Evolutionary conservation across 2,329 filamentous ascomycete genomes (phyloP).

Genomic region (Fusarium redolens): DNA sequence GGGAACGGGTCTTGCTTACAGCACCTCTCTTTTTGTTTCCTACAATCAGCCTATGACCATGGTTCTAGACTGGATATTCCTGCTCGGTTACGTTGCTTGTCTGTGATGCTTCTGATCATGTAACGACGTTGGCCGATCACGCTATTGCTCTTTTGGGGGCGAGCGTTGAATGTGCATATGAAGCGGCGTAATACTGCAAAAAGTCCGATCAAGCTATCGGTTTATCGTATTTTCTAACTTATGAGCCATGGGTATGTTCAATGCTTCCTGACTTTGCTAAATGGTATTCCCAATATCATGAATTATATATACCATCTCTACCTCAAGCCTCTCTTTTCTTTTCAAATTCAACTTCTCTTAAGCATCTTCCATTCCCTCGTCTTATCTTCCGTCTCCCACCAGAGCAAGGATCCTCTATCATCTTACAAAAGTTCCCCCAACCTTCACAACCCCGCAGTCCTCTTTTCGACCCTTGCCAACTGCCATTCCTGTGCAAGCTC

Average conservation of each 20-base stretch:
- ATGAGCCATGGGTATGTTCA: not conserved
- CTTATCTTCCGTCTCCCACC: conserved; percentile 14
- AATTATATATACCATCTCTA: not conserved
- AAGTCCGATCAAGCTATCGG: not conserved
- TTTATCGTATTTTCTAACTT: not conserved
- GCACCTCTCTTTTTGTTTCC: not conserved
- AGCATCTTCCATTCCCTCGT: not conserved
- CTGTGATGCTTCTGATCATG: conserved; percentile 17
- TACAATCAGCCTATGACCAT: conserved; percentile 2
- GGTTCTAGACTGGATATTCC: conserved; percentile 1
- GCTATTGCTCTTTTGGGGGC: conserved; percentile 23
- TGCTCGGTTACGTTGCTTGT: conserved; percentile 21
- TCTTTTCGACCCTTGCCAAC: conserved; percentile 4
- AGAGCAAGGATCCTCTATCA: conserved; percentile 23
- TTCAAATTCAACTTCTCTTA: not conserved
- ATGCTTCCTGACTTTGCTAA: not conserved
- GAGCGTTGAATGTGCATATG: conserved; percentile 5
- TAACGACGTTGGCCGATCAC: conserved; percentile 21
- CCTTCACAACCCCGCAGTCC: conserved; percentile 20
- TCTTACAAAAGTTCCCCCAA: conserved; percentile 36
- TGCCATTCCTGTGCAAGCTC: conserved; percentile 22
- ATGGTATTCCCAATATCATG: not conserved
- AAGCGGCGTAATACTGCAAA: conserved; percentile 25
- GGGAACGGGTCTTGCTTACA: conserved; percentile 21
- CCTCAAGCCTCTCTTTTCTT: not conserved